A percentile compares a stretch with the other conserved stretches of the same genome.
phyloP scores from a whole-genome alignment of 129 eudicot genomes.

The Tagetes patula region DNA sequence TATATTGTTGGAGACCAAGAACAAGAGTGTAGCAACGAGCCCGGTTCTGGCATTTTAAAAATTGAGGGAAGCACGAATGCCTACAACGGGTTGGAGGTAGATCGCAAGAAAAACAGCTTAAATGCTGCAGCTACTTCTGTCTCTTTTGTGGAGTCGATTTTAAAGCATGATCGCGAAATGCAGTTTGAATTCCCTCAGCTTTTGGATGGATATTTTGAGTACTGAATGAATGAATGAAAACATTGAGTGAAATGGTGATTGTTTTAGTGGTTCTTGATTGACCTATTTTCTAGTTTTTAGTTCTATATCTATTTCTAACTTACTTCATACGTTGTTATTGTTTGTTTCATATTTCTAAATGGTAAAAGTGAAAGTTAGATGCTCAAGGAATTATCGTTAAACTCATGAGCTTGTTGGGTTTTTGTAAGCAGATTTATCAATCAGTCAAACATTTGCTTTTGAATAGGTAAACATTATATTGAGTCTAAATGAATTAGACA shows the following conservation, averaged over 20 bases:
- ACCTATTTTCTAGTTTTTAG: constrained; percentile 12
- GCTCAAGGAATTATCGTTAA: neutral
- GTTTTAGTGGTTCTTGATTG: neutral
- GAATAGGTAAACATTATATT: no score
- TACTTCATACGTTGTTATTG: neutral
- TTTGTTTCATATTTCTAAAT: constrained; percentile 20
- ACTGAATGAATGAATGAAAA: constrained; percentile 21
- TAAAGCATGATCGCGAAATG: constrained; percentile 67
- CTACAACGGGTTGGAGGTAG: constrained; percentile 14
- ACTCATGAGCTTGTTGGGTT: no score
- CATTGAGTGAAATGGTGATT: neutral
- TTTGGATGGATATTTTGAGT: constrained; percentile 52
- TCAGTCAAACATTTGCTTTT: no score
- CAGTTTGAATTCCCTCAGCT: constrained; percentile 54
- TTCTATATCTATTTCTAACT: constrained; percentile 23
- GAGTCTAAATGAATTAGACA: no score
- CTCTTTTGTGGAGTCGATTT: constrained; percentile 74
- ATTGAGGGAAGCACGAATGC: constrained; percentile 14
- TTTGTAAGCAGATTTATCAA: no score
- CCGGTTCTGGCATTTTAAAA: constrained; percentile 13
- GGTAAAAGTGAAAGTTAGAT: neutral
- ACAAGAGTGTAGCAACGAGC: constrained; percentile 35
- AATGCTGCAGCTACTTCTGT: constrained; percentile 35
- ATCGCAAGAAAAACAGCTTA: constrained; percentile 24
- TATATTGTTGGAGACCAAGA: constrained; percentile 42